Percentiles rank a stretch among this genome's conserved stretches.
phyloP scores from a whole-genome alignment of 2,329 filamentous ascomycete species.

The Fusarium globosum region DNA sequence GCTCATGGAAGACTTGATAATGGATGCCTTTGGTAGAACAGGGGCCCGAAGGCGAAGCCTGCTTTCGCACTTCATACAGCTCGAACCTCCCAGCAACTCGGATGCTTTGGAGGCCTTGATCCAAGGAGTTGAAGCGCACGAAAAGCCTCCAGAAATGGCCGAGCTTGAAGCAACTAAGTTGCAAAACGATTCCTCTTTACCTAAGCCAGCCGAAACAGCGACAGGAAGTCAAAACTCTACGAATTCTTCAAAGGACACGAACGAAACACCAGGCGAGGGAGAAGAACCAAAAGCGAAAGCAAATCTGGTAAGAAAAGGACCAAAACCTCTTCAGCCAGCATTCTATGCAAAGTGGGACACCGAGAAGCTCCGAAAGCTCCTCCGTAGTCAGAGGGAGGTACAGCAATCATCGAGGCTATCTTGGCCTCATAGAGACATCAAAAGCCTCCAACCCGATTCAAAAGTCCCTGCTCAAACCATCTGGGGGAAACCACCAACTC shows the following conservation, averaged over 20 bases:
- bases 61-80: slow-evolving; percentile 52
- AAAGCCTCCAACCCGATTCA: slow-evolving; percentile 49
- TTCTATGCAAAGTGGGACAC: slow-evolving; percentile 64
- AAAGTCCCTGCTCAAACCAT: slow-evolving; percentile 57
- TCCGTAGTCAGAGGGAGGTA: slow-evolving; percentile 55
- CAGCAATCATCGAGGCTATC: slow-evolving; percentile 41
- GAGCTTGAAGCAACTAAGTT: not conserved
- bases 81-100: slow-evolving; percentile 54
- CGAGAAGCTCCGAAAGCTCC: slow-evolving; percentile 55
- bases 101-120: slow-evolving; percentile 53
- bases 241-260: not conserved
- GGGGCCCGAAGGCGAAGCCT: slow-evolving; percentile 64
- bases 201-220: not conserved
- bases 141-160: not conserved
- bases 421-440: slow-evolving; percentile 46
- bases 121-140: slow-evolving; percentile 3
- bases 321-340: slow-evolving; percentile 30
- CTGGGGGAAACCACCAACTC: slow-evolving; percentile 60
- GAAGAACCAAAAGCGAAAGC: not conserved
- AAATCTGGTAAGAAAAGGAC: not conserved
- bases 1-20: slow-evolving; percentile 61
- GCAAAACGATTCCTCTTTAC: not conserved
- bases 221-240: not conserved
- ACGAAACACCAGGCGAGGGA: not conserved
- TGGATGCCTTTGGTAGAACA: slow-evolving; percentile 62